Percentiles rank a stretch among this genome's conserved stretches.
Evolutionary conservation across 148 eudicot species (phyloP).

Genomic region (Dianthus caryophyllus): DNA sequence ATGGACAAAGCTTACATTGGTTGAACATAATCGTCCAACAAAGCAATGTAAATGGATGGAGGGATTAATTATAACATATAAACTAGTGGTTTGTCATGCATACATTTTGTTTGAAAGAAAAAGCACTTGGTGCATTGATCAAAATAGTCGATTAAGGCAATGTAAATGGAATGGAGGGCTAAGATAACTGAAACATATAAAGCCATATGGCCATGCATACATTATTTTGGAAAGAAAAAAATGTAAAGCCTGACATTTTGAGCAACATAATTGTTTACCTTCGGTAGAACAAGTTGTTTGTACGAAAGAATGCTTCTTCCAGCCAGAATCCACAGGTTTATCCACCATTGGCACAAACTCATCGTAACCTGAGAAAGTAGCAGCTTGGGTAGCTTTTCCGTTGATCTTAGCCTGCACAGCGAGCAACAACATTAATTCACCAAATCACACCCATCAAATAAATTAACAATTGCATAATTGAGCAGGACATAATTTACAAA

Average conservation of each 20-base stretch:
- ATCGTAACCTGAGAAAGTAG: constrained; percentile 67
- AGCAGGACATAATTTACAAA: not conserved
- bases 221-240: not conserved
- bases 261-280: constrained; percentile 39
- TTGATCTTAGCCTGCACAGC: constrained; percentile 59
- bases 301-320: constrained; percentile 67
- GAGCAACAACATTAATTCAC: constrained; percentile 7
- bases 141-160: no score
- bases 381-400: constrained; percentile 49
- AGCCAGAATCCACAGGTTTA: constrained; percentile 86
- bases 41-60: no score
- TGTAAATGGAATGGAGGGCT: no score
- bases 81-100: no score
- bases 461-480: not conserved
- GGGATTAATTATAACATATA: no score
- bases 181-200: not conserved
- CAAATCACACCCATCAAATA: not conserved
- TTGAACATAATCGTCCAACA: no score
- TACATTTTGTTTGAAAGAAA: no score
- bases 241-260: not conserved
- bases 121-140: no score
- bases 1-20: no score
- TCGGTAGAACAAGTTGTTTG: constrained; percentile 44
- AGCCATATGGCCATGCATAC: not conserved
- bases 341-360: constrained; percentile 97